These are phyloP conservation scores for Melastoma malabathricum DNA, from an alignment of 345 rosid species.

Conservation along the genomic window DNA sequence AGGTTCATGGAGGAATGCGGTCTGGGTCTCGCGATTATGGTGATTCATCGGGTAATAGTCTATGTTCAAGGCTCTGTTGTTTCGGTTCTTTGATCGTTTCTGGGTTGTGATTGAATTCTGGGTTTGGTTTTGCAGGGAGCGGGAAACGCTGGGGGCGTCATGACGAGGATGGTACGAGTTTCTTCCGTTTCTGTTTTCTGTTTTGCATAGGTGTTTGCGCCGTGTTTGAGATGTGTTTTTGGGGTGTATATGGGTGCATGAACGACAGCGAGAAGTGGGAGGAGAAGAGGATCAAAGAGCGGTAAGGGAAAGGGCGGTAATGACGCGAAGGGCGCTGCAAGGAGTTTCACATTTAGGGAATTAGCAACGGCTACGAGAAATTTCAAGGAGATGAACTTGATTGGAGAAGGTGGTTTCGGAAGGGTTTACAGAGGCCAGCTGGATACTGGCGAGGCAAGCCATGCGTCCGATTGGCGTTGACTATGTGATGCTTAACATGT, in stretches of 20 bases:
- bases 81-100: background rate
- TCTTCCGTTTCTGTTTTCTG: background rate
- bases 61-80: background rate
- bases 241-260: background rate
- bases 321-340: constrained; percentile 32
- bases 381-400: constrained; percentile 60
- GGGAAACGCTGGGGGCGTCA: constrained; percentile 14
- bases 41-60: constrained; percentile 35
- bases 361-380: constrained; percentile 64
- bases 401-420: constrained; percentile 97
- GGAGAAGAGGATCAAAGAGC: constrained; percentile 6
- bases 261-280: constrained; percentile 4
- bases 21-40: constrained; percentile 10
- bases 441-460: constrained; percentile 60
- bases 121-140: constrained; percentile 19
- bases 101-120: too few species aligned
- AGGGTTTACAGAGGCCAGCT: constrained; percentile 79
- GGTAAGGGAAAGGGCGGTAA: constrained; percentile 14
- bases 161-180: constrained; percentile 15
- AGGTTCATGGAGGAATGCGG: constrained; percentile 44
- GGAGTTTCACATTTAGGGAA: constrained; percentile 75
- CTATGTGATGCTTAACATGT: too few species aligned
- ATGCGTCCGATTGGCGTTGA: too few species aligned
- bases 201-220: background rate
- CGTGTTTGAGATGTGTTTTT: background rate